A percentile compares a stretch with the other conserved stretches of the same genome.
Evolutionary conservation across 1,284 basidiomycete species (phyloP).

Genomic region (Singerocomus rubriflavus): DNA sequence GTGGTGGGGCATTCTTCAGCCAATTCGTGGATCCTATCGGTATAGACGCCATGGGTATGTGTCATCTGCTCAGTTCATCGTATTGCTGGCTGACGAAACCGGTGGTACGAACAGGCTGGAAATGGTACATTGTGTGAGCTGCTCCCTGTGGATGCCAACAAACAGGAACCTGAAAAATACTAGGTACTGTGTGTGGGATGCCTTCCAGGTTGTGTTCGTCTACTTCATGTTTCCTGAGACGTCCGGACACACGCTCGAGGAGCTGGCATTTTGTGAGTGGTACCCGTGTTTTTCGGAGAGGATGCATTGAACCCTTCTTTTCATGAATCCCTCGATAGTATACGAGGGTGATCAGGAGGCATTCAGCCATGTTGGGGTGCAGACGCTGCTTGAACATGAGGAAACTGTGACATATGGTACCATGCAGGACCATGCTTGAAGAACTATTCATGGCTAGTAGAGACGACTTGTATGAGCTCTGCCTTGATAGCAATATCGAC

Average conservation of each 20-base stretch:
- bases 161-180: neutral
- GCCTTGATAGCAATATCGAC: neutral
- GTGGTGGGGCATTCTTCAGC: too few relatives aligned
- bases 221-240: constrained; percentile 57
- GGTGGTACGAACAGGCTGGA: too few relatives aligned
- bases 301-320: too few relatives aligned
- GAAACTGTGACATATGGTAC: constrained; percentile 8
- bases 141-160: neutral
- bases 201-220: constrained; percentile 47
- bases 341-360: constrained; percentile 15
- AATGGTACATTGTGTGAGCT: constrained; percentile 20
- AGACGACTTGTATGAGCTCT: neutral
- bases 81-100: too few relatives aligned
- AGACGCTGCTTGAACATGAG: neutral
- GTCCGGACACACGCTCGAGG: constrained; percentile 52
- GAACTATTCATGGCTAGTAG: neutral
- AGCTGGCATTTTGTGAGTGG: constrained; percentile 55
- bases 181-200: constrained; percentile 45
- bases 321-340: constrained; percentile 7
- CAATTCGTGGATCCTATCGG: too few relatives aligned
- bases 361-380: neutral
- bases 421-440: neutral
- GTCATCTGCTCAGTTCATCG: too few relatives aligned
- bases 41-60: too few relatives aligned
- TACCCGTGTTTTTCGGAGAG: neutral